Evolutionary conservation across 2,329 filamentous ascomycete genomes (phyloP), one percentile per base, ranked within the genome.

Genomic region (Colletotrichum sp.): DNA sequence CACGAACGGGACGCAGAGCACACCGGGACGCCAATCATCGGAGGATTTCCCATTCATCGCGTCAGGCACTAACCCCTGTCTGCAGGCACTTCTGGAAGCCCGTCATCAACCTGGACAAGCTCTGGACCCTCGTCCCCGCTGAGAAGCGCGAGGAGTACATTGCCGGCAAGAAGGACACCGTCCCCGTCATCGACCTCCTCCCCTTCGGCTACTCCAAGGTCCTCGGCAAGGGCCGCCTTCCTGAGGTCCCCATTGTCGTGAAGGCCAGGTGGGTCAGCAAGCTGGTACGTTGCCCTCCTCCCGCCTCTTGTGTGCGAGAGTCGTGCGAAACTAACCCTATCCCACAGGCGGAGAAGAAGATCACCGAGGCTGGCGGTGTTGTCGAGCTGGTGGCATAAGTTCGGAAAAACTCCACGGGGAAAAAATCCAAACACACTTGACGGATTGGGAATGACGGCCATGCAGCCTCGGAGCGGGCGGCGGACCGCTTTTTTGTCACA

Each of bases 51-150:
- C 26, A 30, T 7, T 3, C 2, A 1, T n/a, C 28, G 15, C 4
- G 26, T 12, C 44, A 26, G 30, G 34, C 52, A 63, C 75, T 78
- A 65, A 78, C 69, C 49, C 34, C 44, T 15, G 15, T 13, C 57
- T 26, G 3, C n/a, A 78, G 77, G 92, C 94, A 98, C 87, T 96
- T 96, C 92, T 99, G 96, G 97, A 98, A 98, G 92, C 97, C 97
- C 81, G 92, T 95, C 83, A 94, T 99, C 94, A 99, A 99, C 92
- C 91, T 99, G 83, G 97, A 99, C 90, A 99, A 99, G 96, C 94
- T 99, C 82, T 98, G 96, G 95, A 94, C 96, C 78, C 95, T 99
- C 85, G 93, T 99, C 86, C 97, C 98, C 85, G 88, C 89, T 81
- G 97, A 99, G 90, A 93, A 95, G 88, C 96, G 98, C 85, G 96